Percentiles rank a stretch among this genome's conserved stretches.
These are phyloP conservation scores for Neurospora sp. DNA, from an alignment of 2,329 filamentous ascomycete species.

Conservation along the genomic window DNA sequence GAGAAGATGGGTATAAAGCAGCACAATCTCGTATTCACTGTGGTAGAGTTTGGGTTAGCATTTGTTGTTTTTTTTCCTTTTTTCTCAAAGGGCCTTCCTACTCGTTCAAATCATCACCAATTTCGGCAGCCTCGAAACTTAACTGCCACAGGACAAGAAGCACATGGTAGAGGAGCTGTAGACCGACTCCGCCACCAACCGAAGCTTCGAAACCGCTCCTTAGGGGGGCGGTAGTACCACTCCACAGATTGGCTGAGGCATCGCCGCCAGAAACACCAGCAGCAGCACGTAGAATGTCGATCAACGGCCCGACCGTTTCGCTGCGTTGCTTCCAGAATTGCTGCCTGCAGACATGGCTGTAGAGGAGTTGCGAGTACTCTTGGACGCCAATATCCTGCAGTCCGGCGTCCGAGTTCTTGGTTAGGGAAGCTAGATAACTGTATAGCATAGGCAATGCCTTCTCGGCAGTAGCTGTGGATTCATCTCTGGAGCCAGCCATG, in stretches of 20 bases:
- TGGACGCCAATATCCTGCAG: constrained; percentile 94
- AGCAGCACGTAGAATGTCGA: constrained; percentile 73
- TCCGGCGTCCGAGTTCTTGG: constrained; percentile 77
- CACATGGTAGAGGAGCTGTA: constrained; percentile 91
- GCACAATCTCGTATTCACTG: constrained; percentile 86
- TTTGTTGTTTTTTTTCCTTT: too few relatives aligned
- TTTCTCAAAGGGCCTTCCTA: constrained; percentile 33
- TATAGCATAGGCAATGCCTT: constrained; percentile 70
- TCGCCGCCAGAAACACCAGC: constrained; percentile 61
- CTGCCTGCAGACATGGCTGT: constrained; percentile 61
- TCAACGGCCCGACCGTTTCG: constrained; percentile 72
- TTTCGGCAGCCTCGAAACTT: constrained; percentile 76
- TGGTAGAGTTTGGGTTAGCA: background rate
- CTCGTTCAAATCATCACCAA: constrained; percentile 74
- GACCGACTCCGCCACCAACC: constrained; percentile 71
- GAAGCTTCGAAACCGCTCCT: constrained; percentile 53
- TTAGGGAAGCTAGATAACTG: constrained; percentile 74
- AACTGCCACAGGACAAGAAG: constrained; percentile 93
- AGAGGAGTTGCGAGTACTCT: constrained; percentile 76
- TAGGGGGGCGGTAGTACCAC: constrained; percentile 34
- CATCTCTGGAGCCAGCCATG: constrained; percentile 57
- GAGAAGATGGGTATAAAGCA: constrained; percentile 85
- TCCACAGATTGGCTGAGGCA: constrained; percentile 53
- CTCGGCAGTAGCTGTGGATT: constrained; percentile 55
- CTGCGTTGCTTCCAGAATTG: constrained; percentile 87